phyloP scores from a whole-genome alignment of 2,329 filamentous ascomycete species.

The Alternaria tenuissima region DNA sequence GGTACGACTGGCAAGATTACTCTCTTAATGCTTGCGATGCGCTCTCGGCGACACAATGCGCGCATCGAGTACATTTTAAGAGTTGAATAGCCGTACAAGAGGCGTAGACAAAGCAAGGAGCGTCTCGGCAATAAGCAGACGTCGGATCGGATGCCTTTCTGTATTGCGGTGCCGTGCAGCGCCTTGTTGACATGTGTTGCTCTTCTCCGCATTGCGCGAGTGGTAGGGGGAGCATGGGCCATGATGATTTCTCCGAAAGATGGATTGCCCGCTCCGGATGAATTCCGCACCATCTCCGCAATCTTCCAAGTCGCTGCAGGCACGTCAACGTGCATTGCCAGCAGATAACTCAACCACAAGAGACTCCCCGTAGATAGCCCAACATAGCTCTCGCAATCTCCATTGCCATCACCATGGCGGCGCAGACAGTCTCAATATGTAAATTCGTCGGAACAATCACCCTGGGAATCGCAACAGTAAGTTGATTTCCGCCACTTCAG shows the following conservation, averaged over 20 bases:
- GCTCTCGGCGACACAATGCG: background rate
- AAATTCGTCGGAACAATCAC: constrained; percentile 95
- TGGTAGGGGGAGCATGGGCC: constrained; percentile 11
- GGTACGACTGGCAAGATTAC: constrained; percentile 27
- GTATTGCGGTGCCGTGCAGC: background rate
- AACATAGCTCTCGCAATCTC: background rate
- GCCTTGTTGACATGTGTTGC: background rate
- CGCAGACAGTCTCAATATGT: constrained; percentile 75
- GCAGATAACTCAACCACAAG: background rate
- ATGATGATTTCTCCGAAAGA: background rate
- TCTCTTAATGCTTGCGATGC: constrained; percentile 4
- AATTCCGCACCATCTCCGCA: constrained; percentile 23
- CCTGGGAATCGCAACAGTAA: constrained; percentile 85
- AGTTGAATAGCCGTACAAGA: background rate
- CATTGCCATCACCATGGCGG: constrained; percentile 59
- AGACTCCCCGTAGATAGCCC: background rate
- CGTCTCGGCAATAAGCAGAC: background rate
- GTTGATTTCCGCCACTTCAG: constrained; percentile 48
- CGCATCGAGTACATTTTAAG: background rate
- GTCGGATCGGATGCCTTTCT: background rate
- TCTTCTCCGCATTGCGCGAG: constrained; percentile 9
- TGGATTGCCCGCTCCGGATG: background rate
- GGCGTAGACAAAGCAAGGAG: background rate
- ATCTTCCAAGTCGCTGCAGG: constrained; percentile 24
- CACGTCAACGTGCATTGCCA: constrained; percentile 28